phyloP scores from a whole-genome alignment of 768 basidiomycete species.

The Neoboletus subvelutipes region DNA sequence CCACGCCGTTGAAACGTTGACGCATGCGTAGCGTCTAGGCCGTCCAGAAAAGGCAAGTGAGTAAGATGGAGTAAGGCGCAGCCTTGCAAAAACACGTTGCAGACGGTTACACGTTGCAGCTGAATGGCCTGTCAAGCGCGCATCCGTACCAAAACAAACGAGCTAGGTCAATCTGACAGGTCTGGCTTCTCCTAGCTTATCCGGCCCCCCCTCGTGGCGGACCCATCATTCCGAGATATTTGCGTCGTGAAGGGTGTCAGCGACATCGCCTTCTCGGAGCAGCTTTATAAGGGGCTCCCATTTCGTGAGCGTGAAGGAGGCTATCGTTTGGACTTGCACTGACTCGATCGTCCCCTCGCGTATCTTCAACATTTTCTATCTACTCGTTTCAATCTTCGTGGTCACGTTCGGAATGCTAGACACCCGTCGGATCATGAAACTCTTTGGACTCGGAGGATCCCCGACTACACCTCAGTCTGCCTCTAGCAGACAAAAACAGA shows the following conservation, averaged over 20 bases:
- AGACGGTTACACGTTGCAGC: slow-evolving; percentile 19
- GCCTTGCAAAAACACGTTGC: slow-evolving; percentile 26
- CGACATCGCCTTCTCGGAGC: slow-evolving; percentile 30
- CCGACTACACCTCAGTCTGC: slow-evolving; percentile 26
- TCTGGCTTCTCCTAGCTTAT: slow-evolving; percentile 3
- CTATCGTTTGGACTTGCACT: slow-evolving; percentile 14
- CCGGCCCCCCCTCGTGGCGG: slow-evolving; percentile 22
- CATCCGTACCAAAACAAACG: slow-evolving; percentile 9
- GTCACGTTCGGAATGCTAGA: slow-evolving; percentile 33
- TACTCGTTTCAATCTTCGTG: slow-evolving; percentile 20
- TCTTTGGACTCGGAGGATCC: slow-evolving; percentile 31
- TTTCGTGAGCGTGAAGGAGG: slow-evolving; percentile 14
- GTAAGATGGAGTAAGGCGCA: slow-evolving; percentile 23
- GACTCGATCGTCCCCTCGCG: slow-evolving; percentile 11
- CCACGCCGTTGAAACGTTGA: slow-evolving; percentile 13
- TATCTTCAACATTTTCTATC: slow-evolving; percentile 29
- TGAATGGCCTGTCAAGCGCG: slow-evolving; percentile 11
- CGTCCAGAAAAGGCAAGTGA: slow-evolving; percentile 28
- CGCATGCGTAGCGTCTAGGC: slow-evolving; percentile 6
- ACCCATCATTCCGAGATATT: slow-evolving; percentile 15
- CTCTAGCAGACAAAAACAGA: slow-evolving; percentile 18
- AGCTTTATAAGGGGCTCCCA: slow-evolving; percentile 26
- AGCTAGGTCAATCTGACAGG: slow-evolving; percentile 6
- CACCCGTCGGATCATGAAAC: slow-evolving; percentile 33
- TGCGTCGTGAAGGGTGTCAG: slow-evolving; percentile 9